Percentiles rank a stretch among this genome's conserved stretches.
Evolutionary conservation across 2,329 filamentous ascomycete genomes (phyloP).

Genomic region (Alternaria atra): DNA sequence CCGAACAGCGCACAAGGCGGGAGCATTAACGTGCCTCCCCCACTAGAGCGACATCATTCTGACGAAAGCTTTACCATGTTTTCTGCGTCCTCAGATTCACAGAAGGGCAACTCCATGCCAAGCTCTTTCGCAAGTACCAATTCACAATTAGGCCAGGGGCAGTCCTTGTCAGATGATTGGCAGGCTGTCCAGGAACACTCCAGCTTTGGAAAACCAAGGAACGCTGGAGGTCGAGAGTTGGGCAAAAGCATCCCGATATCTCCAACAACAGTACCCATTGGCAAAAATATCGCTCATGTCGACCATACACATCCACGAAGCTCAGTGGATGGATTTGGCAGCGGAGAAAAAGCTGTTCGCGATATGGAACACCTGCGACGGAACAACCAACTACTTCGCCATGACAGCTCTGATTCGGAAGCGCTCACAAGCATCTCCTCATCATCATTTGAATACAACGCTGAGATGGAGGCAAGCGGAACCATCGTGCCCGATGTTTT

Average conservation of each 20-base stretch:
- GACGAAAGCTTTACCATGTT: slow-evolving; percentile 71
- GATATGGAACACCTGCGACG: slow-evolving; percentile 51
- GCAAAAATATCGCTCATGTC: slow-evolving; percentile 3
- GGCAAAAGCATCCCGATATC: slow-evolving; percentile 37
- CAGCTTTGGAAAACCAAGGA: slow-evolving; percentile 43
- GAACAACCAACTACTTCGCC: slow-evolving; percentile 53
- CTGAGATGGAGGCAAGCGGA: slow-evolving; percentile 54
- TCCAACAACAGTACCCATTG: slow-evolving; percentile 39
- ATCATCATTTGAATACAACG: slow-evolving; percentile 37
- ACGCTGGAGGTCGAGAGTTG: slow-evolving; percentile 19
- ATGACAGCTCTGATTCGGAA: slow-evolving; percentile 53
- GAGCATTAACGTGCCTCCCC: slow-evolving; percentile 47
- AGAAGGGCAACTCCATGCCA: slow-evolving; percentile 61
- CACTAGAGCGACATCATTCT: slow-evolving; percentile 63
- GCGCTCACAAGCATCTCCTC: slow-evolving; percentile 46
- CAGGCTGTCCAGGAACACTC: slow-evolving; percentile 35
- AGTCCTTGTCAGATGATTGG: slow-evolving; percentile 42
- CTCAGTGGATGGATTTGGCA: slow-evolving; percentile 31
- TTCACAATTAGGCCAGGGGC: slow-evolving; percentile 36
- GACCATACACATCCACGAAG: slow-evolving; percentile 19
- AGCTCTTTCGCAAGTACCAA: slow-evolving; percentile 58
- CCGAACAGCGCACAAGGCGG: slow-evolving; percentile 49
- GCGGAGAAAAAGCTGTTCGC: slow-evolving; percentile 44
- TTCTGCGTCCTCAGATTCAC: slow-evolving; percentile 68
- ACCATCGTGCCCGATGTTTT: slow-evolving; percentile 51